Base-by-base conservation (phyloP, 2,329 filamentous ascomycete species). In the Fusarium floridanum region DNA sequence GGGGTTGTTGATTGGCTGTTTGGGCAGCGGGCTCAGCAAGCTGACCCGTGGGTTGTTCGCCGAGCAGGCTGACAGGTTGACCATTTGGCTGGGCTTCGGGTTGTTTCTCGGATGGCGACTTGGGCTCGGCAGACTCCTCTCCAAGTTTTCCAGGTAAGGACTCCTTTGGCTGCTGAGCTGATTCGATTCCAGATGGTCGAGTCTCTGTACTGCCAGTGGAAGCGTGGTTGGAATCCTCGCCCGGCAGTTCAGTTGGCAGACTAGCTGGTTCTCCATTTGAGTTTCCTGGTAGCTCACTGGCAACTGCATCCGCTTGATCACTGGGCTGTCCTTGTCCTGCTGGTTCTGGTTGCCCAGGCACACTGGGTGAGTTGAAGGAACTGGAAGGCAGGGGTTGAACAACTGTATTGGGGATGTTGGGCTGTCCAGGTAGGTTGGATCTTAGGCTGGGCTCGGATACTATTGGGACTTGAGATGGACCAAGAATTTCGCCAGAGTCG, bases 331-430 rank as follows among this genome's bases (percentile, higher is more conserved):
- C 43, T 43, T 65, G 61, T 39, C 43, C 50, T 43, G 34, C 12
- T 43, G 61, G 32, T 17, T 50, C 64, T 27, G 68, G 29, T n/a
- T 60, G 69, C 3, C 10, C 43, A 62, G 67, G 17, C 37, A 32
- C 53, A 32, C 36, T 45, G 2, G 36, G 20, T 16, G 53, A 61
- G 7, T 27, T 56, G 17, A 69, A 27, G 16, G 61, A 27, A 34
- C 20, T 36, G 10, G 68, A 57, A 50, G 32, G 36, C 29, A 48
- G 43, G 34, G 72, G 36, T 27, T 45, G 20, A 56, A 45, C 24
- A 45, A 24, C 34, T 41, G 60, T 48, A n/a, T 27, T 55, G 27
- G 55, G 43, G 17, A 48, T 37, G 34, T 62, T 24, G 37, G 64
- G 53, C 20, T 68, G 57, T 2, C 22, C 36, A 36, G 68, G 61